Conservation (phyloP, 2,329 filamentous ascomycete species). For the Thelonectria rubi region DNA sequence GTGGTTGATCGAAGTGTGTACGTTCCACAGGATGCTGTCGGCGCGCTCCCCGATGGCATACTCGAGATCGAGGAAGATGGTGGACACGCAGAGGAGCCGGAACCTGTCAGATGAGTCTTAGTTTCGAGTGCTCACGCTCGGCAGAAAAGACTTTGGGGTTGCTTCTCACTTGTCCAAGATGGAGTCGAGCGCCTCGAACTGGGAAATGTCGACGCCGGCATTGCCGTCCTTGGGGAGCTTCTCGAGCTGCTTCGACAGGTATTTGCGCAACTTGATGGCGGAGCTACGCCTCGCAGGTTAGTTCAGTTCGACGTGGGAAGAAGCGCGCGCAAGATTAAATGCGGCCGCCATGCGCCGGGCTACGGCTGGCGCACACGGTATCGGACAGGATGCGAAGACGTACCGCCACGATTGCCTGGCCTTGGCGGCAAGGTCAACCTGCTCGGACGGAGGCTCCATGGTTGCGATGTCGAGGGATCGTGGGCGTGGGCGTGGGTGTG, state of each 20-base stretch:
- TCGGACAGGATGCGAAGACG: conserved; percentile 34
- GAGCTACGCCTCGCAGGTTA: conserved; percentile 46
- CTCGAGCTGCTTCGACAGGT: conserved; percentile 55
- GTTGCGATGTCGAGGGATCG: conserved; percentile 26
- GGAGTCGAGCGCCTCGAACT: conserved; percentile 56
- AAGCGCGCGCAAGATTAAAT: background rate
- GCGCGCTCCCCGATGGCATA: conserved; percentile 70
- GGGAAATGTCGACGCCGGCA: conserved; percentile 51
- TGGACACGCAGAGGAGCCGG: conserved; percentile 75
- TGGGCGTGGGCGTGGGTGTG: conserved; percentile 23
- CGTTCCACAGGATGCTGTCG: conserved; percentile 79
- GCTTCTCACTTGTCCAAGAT: conserved; percentile 54
- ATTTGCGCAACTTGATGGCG: conserved; percentile 55
- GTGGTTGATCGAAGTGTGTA: conserved; percentile 79
- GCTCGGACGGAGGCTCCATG: conserved; percentile 38
- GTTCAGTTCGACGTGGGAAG: conserved; percentile 31
- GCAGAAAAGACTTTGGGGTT: background rate
- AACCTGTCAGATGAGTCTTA: conserved; percentile 57
- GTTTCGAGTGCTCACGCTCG: background rate
- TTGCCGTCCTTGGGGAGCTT: conserved; percentile 50
- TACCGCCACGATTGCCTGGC: conserved; percentile 53
- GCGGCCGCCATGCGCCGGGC: conserved; percentile 8
- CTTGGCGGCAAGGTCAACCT: conserved; percentile 39
- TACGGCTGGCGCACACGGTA: background rate
- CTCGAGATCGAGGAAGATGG: conserved; percentile 77